These are phyloP conservation scores for Tuctoria greenei DNA, from an alignment of 176 grass and related monocot genomes.

Conservation along the genomic window DNA sequence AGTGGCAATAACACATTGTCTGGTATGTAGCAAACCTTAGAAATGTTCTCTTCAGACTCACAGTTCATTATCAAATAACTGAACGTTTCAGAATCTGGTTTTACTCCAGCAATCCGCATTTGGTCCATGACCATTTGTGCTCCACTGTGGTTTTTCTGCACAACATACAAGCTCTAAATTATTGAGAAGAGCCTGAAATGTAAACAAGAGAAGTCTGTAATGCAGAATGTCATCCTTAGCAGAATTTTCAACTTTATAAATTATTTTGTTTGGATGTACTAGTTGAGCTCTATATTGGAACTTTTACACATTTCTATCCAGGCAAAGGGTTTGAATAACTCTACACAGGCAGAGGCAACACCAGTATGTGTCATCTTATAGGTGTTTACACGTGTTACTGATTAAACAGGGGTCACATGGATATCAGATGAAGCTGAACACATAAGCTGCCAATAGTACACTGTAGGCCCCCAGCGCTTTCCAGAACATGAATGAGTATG, in stretches of 20 bases:
- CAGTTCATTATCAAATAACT: slow-evolving; percentile 87
- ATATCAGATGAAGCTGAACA: slow-evolving; percentile 30
- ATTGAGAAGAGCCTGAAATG: background rate
- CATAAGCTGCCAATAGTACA: slow-evolving; percentile 26
- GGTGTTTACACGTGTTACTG: slow-evolving; percentile 7
- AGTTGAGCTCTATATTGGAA: background rate
- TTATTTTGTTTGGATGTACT: slow-evolving; percentile 4
- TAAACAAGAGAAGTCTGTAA: background rate
- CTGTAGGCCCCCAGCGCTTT: slow-evolving; percentile 18
- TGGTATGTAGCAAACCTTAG: slow-evolving; percentile 61
- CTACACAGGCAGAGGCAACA: slow-evolving; percentile 19
- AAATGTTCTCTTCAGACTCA: slow-evolving; percentile 69
- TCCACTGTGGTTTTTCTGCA: slow-evolving; percentile 75
- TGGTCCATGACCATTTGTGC: slow-evolving; percentile 61
- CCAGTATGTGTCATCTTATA: slow-evolving; percentile 10
- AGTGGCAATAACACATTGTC: slow-evolving; percentile 24
- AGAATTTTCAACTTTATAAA: slow-evolving; percentile 9
- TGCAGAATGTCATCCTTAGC: slow-evolving; percentile 21
- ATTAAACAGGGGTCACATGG: slow-evolving; percentile 21
- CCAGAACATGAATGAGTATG: slow-evolving; percentile 9
- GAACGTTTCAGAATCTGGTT: slow-evolving; percentile 87
- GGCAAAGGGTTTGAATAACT: slow-evolving; percentile 11
- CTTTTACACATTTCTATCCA: background rate
- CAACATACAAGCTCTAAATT: slow-evolving; percentile 29
- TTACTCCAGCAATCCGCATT: slow-evolving; percentile 76